Evolutionary conservation across 306 rosid species (phyloP), one percentile per base, ranked within the genome.

Genomic region (Cicer pinnatifidum): DNA sequence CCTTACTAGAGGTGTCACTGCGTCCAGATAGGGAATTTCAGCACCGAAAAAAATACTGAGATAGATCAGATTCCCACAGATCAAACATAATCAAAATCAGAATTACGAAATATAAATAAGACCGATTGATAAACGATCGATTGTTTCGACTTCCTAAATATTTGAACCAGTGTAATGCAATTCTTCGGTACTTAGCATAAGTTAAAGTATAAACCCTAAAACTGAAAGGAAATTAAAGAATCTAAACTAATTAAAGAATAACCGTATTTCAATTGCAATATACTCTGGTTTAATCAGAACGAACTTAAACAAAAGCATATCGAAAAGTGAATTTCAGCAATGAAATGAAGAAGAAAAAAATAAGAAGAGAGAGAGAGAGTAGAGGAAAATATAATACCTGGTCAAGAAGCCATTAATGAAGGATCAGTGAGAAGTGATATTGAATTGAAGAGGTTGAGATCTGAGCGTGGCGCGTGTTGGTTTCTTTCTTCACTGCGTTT

Each of bases 391-490:
- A 66, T 8, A 44, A 56, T 65, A 82, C 89, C 89, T 73, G 56
- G 60, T 81, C 66, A 81, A 76, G 85, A 79, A 79, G 81, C 85
- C 85, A 78, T 81, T 45, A 45, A 79, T 53, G 76, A 68, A 78
- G 28, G 81, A 82, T 67, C 38, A 50, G 82, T 62, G 54, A 43
- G 67, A 66, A 52, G 28, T 23, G 40, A 53, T 37, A 67, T 63
- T n/a, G 58, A 11, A 35, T n/a, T 33, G 12, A 63, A 80, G 43
- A 75, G 72, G 52, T 0, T 11, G 72, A 81, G 82, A 71, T 79
- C 73, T 72, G 80, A 13, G 4, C 9, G 71, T 58, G 62, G 54
- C 35, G 45, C 37, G 46, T 51, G 37, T 64, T 2, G 6, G 53
- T 52, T 72, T 1, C 33, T 46, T 28, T 70, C 28, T 80, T 76